phyloP scores from a whole-genome alignment of 2,329 filamentous ascomycete genomes.

The Penicillium capsulatum region DNA sequence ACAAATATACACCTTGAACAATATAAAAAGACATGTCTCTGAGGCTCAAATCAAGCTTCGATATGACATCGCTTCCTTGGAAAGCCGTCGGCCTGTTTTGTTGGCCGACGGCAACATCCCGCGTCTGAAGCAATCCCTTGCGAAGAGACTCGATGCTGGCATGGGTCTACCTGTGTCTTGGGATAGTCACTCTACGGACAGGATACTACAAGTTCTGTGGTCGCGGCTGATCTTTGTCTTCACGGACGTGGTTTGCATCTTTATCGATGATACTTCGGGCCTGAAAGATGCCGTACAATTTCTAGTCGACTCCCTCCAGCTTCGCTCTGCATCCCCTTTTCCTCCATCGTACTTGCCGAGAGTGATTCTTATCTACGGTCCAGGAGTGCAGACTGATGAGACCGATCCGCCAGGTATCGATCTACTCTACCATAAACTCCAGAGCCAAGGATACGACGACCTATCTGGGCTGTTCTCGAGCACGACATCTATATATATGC shows the following conservation, averaged over 20 bases:
- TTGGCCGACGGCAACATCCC: constrained; percentile 5
- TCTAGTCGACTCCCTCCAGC: constrained; percentile 2
- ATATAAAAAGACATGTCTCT: constrained; percentile 12
- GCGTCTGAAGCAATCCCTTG: neutral
- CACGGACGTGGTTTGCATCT: constrained; percentile 22
- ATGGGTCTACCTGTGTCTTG: constrained; percentile 1
- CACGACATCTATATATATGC: neutral
- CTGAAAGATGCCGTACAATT: constrained; percentile 10
- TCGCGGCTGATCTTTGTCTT: constrained; percentile 22
- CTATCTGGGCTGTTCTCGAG: neutral
- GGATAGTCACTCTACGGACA: constrained; percentile 1
- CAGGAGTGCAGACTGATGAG: neutral
- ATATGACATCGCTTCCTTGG: constrained; percentile 6
- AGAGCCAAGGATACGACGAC: neutral
- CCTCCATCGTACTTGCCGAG: neutral
- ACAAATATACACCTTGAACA: constrained; percentile 10
- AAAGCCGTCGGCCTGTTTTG: neutral
- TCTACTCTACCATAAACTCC: neutral
- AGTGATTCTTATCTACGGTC: neutral
- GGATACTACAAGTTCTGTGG: constrained; percentile 6
- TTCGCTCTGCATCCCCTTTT: constrained; percentile 3
- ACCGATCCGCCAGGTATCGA: neutral
- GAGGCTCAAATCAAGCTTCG: constrained; percentile 5
- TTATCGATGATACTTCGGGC: constrained; percentile 11
- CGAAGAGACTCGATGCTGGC: neutral